Evolutionary conservation across 2,329 filamentous ascomycete genomes (phyloP), one percentile per base, ranked within the genome.

Genomic region (Trichoderma sp.): DNA sequence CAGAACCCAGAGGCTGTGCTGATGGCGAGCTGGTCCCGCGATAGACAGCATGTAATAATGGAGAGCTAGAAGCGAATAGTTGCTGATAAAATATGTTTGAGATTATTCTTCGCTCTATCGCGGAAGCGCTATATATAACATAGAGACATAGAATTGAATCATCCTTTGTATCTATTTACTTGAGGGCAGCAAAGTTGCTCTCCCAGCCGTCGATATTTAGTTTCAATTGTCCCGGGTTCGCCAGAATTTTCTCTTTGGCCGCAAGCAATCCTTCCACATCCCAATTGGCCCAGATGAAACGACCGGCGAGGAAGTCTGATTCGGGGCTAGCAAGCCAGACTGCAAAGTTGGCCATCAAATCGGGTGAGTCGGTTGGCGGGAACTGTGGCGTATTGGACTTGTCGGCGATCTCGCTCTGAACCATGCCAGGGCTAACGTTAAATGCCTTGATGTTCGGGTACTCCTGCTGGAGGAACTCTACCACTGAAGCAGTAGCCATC

Each of bases 271-370:
- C 65, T 60, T 60, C 53, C 7, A 68, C 65, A 2, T 68, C 65
- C 65, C 65, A 68, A 9, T 68, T 68, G 18, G 65, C 65, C 65
- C 65, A 68, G 5, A 68, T 11, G 11, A 68, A 68, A 14, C 65
- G 65, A 6, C 65, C 65, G 12, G 28, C 57, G 7, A 68, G 65
- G 18, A 68, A 68, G 32, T 68, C 65, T 32, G 65, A 68, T 30
- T 60, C 65, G 21, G 65, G 53, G 21, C 53, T 28, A 11, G 65
- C 53, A 24, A 68, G 65, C 65, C 65, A 68, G 14, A 68, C 65
- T 4, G 65, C 65, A 30, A 68, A 32, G 36, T 68, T 32, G 26
- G 34, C 65, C 65, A 68, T 68, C 11, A 68, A 7, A 11, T 32
- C 26, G 3, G 65, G 65, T 4, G 65, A 68, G 18, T 68, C 65